Base-by-base conservation (phyloP, 164 flowering plant species). In the Hamamelis virginiana region DNA sequence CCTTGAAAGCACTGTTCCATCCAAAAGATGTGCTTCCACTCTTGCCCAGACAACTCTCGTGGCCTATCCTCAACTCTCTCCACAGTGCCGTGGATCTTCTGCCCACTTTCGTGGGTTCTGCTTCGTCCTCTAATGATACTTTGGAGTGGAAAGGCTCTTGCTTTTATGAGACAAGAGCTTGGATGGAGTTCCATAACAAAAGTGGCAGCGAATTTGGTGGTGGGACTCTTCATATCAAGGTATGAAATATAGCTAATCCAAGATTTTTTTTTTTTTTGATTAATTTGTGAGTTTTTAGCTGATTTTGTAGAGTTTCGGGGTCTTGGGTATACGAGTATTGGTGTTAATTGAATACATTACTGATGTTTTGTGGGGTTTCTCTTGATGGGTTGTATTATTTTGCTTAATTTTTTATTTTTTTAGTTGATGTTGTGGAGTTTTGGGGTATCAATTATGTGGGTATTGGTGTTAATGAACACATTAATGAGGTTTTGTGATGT, bases 101-200 rank as follows among this genome's bases (percentile, higher is more conserved):
- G 16, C 98, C 98, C 0, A 64, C 86, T 16, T 92, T 91, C 57
- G 91, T 95, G n/a, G 97, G 96, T 12, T 67, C 90, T 18, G 96
- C 87, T 58, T 80, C 89, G 3, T 67, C 82, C 33, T 6, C 57
- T 1, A 76, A 85, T 62, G 68, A 69, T 59, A 58, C 82, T 50
- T 22, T 85, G 23, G 75, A 81, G n/a, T 95, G 97, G 97, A 88
- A 95, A 69, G 98, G 97, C 0, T 87, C 98, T 38, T 95, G 98
- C 75, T 95, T 95, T 51, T 88, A 87, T 52, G 33, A 91, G 62
- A 92, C 80, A 80, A 68, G 38, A 13, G 98, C 97, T 59, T 89
- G 97, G 94, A 72, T 95, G 87, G 96, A 91, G 80, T 85, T 95
- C 64, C 83, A 92, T 68, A 92, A 95, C 75, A 85, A 87, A 46